Evolutionary conservation across 1,139 yeast genomes (phyloP), one percentile per base, ranked within the genome.

Genomic region (Eremothecium coryli): DNA sequence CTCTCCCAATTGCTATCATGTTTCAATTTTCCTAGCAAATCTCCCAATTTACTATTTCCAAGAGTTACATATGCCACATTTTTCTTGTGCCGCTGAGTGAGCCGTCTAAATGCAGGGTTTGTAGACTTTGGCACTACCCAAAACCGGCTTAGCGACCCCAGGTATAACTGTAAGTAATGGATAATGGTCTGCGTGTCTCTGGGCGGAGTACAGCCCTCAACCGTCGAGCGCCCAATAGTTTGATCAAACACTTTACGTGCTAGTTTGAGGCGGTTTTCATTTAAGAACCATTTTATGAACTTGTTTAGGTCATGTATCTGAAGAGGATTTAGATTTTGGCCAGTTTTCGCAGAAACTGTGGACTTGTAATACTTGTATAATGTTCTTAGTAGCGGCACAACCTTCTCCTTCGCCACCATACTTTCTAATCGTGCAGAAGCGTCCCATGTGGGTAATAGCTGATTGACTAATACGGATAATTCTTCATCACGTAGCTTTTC

Each of bases 221-320:
- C 10, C 10, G 22, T 8, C 7, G 9, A 7, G 7, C 22, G 26
- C 7, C 15, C 22, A 10, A 27, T 18, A 16, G n/a, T 11, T 5
- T 10, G 12, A 5, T n/a, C 22, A 27, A 54, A 33, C 5, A 50
- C 45, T 3, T 15, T 33, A 28, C 50, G 51, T 4, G 58, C 57
- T 24, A 41, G 44, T n/a, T 42, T 39, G 12, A 54, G 35, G 29
- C 49, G 49, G 7, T 42, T 46, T 20, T 34, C 33, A 9, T 39
- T 32, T 5, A 52, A 39, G 21, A 52, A 53, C 23, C 32, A 37
- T n/a, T 37, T 31, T 18, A 49, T 40, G 18, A 54, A 39, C 12
- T 35, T 20, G 32, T 52, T 54, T 14, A 51, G 18, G 38, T 54
- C 60, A 34, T 46, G 34, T 14, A 49, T 32, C 12, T 42, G 43